These are phyloP conservation scores for Globisporangium orthogonon DNA, from an alignment of 352 stramenopile genomes.

Conservation along the genomic window DNA sequence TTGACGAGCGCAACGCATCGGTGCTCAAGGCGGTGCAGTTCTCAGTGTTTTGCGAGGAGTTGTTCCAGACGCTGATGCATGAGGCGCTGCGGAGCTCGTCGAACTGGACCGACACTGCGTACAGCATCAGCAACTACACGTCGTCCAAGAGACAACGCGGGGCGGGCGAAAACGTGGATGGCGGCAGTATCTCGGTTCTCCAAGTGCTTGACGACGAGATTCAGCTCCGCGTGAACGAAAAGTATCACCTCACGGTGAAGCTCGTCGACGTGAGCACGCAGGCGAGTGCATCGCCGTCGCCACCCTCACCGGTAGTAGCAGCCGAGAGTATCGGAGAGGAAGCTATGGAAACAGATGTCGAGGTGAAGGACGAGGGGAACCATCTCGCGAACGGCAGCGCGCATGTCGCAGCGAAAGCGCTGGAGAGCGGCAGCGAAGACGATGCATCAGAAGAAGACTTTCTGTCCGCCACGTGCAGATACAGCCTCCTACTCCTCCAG, in stretches of 20 bases:
- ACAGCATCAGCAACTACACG: conserved; percentile 56
- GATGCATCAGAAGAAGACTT: conserved; percentile 25
- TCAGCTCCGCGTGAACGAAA: conserved; percentile 65
- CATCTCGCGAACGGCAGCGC: conserved; percentile 15
- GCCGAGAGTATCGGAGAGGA: not conserved
- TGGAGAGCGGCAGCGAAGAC: not conserved
- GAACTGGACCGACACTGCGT: conserved; percentile 64
- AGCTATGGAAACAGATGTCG: conserved; percentile 3
- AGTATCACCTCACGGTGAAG: conserved; percentile 63
- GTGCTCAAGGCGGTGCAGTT: conserved; percentile 80
- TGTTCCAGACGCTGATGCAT: conserved; percentile 82
- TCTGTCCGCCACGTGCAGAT: conserved; percentile 59
- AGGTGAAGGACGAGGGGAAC: conserved; percentile 23
- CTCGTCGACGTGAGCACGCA: conserved; percentile 57
- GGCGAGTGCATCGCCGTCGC: conserved; percentile 8
- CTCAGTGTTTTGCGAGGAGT: conserved; percentile 82
- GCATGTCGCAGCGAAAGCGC: not conserved
- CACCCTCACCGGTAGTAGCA: not conserved
- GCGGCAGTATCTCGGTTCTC: conserved; percentile 52
- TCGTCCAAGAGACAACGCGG: conserved; percentile 31
- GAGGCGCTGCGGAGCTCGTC: conserved; percentile 59
- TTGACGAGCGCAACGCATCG: conserved; percentile 64
- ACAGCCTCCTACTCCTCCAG: conserved; percentile 62
- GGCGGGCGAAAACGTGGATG: conserved; percentile 28
- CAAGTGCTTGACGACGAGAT: conserved; percentile 82